Evolutionary conservation across 192 early-diverging fungal genomes (phyloP).

Genomic region (Coemansia sp.): DNA sequence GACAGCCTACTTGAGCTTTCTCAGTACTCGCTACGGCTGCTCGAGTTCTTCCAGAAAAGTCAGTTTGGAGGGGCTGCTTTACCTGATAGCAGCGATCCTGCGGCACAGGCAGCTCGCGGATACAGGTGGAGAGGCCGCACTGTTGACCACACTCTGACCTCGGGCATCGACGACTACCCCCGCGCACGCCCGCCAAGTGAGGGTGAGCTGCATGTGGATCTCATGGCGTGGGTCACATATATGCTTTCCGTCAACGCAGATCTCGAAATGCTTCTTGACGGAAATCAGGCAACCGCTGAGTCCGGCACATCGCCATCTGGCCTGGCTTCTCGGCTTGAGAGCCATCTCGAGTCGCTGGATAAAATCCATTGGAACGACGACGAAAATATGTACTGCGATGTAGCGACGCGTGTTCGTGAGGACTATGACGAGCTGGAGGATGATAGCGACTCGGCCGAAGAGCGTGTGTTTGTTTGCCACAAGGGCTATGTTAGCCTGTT

Average conservation of each 20-base stretch:
- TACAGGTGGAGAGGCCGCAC: slow-evolving; percentile 92
- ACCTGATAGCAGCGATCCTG: slow-evolving; percentile 36
- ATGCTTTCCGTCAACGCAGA: slow-evolving; percentile 20
- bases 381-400: slow-evolving; percentile 45
- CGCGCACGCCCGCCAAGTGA: slow-evolving; percentile 66
- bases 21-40: slow-evolving; percentile 63
- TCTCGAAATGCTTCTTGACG: neutral
- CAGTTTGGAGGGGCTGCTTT: slow-evolving; percentile 65
- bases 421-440: slow-evolving; percentile 48
- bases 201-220: slow-evolving; percentile 39
- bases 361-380: slow-evolving; percentile 38
- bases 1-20: slow-evolving; percentile 54
- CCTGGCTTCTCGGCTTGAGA: slow-evolving; percentile 5
- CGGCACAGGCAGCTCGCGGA: slow-evolving; percentile 54
- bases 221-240: slow-evolving; percentile 32
- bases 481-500: slow-evolving; percentile 64
- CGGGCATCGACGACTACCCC: slow-evolving; percentile 94
- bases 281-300: neutral
- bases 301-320: neutral
- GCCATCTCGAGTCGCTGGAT: slow-evolving; percentile 19
- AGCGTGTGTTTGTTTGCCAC: slow-evolving; percentile 44
- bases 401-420: slow-evolving; percentile 15
- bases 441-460: slow-evolving; percentile 15
- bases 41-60: slow-evolving; percentile 75
- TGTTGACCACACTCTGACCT: slow-evolving; percentile 78